These are phyloP conservation scores for Leishmania arabica DNA, from an alignment of 208 protist species.

Conservation along the genomic window DNA sequence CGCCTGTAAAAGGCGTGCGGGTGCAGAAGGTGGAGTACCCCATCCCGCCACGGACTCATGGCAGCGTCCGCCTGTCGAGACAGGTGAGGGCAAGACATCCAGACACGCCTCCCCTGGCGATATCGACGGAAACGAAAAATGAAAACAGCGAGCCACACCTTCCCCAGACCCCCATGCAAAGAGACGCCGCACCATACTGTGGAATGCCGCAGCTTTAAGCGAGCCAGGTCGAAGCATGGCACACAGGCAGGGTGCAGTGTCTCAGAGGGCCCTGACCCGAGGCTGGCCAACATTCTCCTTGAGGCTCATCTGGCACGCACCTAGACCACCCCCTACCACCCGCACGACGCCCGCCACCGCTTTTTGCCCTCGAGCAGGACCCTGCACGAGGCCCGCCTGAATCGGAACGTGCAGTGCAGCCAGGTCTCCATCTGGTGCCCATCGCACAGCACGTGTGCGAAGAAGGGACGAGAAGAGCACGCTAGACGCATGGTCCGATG, in stretches of 20 bases:
- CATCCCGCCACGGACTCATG: background rate
- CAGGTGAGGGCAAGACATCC: background rate
- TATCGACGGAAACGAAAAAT: background rate
- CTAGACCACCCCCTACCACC: background rate
- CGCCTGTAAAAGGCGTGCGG: background rate
- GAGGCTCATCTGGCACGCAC: too few species aligned
- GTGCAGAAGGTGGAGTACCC: background rate
- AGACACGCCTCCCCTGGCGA: background rate
- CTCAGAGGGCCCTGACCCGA: too few species aligned
- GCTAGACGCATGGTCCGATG: background rate
- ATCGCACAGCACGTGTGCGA: background rate
- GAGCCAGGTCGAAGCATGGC: background rate
- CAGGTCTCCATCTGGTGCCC: background rate
- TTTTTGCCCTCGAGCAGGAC: background rate
- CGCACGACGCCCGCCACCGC: background rate
- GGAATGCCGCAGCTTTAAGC: background rate
- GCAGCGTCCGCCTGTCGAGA: background rate
- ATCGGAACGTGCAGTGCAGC: background rate
- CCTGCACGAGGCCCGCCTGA: background rate
- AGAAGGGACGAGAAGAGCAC: background rate
- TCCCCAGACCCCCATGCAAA: background rate
- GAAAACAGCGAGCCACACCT: background rate
- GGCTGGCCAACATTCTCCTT: too few species aligned
- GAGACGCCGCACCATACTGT: background rate
- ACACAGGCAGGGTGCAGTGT: background rate